Evolutionary conservation across 1,284 basidiomycete genomes (phyloP).

Genomic region (Fomitiporia mediterranea): DNA sequence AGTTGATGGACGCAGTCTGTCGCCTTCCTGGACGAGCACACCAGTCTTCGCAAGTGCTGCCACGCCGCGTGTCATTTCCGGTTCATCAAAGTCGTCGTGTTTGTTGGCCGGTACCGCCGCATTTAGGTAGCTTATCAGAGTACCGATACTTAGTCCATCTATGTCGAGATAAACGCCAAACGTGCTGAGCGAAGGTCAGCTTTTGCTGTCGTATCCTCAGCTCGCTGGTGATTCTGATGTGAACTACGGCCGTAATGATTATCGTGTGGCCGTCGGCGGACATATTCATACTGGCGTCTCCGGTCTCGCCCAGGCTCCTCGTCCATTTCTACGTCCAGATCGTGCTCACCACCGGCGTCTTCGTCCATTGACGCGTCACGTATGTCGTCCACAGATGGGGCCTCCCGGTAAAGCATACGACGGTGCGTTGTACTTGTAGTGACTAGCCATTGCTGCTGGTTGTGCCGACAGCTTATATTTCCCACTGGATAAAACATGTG

Average conservation of each 20-base stretch:
- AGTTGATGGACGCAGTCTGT: conserved; percentile 9
- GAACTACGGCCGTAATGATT: conserved; percentile 9
- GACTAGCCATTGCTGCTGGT: not conserved
- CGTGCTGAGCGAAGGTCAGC: conserved; percentile 49
- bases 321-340: conserved; percentile 3
- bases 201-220: conserved; percentile 34
- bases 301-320: not conserved
- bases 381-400: not conserved
- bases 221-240: conserved; percentile 42
- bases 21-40: conserved; percentile 8
- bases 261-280: conserved; percentile 12
- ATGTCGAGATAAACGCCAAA: not conserved
- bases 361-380: conserved; percentile 6
- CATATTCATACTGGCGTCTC: not conserved
- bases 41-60: conserved; percentile 15
- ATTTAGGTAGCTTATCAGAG: conserved; percentile 64
- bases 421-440: not conserved
- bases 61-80: conserved; percentile 42
- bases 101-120: conserved; percentile 69
- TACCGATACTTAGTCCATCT: conserved; percentile 55
- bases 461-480: not conserved
- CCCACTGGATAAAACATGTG: not conserved
- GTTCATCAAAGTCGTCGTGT: conserved; percentile 73
- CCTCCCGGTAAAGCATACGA: not conserved
- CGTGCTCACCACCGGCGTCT: conserved; percentile 2